These are phyloP conservation scores for Casuarina equisetifolia DNA, from an alignment of 306 rosid species.

Conservation along the genomic window DNA sequence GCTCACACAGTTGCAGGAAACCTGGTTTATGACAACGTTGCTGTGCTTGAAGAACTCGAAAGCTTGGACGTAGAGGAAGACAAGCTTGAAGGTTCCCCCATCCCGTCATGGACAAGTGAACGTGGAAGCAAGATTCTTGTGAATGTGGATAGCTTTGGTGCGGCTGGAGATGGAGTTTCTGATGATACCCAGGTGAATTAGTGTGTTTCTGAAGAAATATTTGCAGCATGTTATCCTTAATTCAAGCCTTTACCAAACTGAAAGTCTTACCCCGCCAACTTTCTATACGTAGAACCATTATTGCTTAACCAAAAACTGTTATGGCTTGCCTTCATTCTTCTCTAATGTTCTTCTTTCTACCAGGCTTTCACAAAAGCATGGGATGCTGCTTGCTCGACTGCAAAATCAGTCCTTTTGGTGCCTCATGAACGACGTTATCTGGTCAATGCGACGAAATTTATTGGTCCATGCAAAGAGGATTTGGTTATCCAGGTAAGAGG, in stretches of 20 bases:
- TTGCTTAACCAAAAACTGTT: background rate
- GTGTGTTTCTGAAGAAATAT: background rate
- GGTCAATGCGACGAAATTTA: constrained; percentile 79
- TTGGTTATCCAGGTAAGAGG: constrained; percentile 66
- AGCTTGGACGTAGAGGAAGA: constrained; percentile 53
- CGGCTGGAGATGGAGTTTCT: constrained; percentile 80
- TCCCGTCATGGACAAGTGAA: constrained; percentile 75
- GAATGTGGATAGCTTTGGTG: constrained; percentile 87
- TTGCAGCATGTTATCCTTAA: background rate
- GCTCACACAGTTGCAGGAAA: constrained; percentile 63
- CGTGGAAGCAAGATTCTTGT: constrained; percentile 89
- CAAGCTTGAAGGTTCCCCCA: constrained; percentile 48
- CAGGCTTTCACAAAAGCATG: constrained; percentile 90
- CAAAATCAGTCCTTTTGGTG: constrained; percentile 72
- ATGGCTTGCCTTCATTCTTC: constrained; percentile 29
- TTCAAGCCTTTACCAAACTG: background rate
- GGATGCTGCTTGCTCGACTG: constrained; percentile 72
- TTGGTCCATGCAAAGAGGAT: constrained; percentile 73
- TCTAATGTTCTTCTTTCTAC: constrained; percentile 31
- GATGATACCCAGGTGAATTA: constrained; percentile 77
- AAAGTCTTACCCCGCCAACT: background rate
- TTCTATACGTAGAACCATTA: background rate
- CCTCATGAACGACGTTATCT: constrained; percentile 74
- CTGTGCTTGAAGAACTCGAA: constrained; percentile 51
- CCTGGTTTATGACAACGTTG: constrained; percentile 43